Evolutionary conservation across 2,329 filamentous ascomycete genomes (phyloP).

Genomic region (Graphilbum fragrans): DNA sequence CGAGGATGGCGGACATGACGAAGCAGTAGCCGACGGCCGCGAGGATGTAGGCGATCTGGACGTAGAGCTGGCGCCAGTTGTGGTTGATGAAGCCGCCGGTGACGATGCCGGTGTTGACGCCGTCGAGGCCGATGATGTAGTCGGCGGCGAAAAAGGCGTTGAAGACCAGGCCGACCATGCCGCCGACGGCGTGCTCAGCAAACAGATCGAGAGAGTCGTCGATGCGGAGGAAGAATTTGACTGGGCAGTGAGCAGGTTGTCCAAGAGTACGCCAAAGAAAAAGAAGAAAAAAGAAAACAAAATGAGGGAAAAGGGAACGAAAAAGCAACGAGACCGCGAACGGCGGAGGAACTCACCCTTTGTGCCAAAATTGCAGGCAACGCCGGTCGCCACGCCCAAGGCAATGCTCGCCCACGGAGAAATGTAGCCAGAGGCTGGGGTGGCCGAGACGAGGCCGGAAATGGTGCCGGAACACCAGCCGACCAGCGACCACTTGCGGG

Average conservation of each 20-base stretch:
- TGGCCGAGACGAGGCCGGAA: conserved; percentile 58
- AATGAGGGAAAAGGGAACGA: neutral
- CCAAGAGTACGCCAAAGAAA: neutral
- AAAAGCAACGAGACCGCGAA: neutral
- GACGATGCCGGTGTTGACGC: conserved; percentile 54
- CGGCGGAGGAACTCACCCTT: conserved; percentile 26
- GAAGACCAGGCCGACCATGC: conserved; percentile 58
- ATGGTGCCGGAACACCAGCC: conserved; percentile 63
- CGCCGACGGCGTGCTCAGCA: conserved; percentile 58
- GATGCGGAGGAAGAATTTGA: conserved; percentile 51
- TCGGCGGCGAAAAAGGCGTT: conserved; percentile 60
- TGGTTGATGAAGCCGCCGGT: conserved; percentile 64
- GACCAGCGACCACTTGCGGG: conserved; percentile 81
- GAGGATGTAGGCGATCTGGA: conserved; percentile 66
- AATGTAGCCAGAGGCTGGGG: conserved; percentile 56
- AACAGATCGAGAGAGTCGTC: conserved; percentile 63
- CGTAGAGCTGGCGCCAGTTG: conserved; percentile 63
- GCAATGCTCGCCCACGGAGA: conserved; percentile 55
- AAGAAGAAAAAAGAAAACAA: neutral
- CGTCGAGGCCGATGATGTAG: conserved; percentile 63
- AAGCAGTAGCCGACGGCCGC: conserved; percentile 58
- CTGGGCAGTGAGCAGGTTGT: conserved; percentile 5
- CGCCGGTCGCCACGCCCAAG: conserved; percentile 53
- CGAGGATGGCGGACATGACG: conserved; percentile 59
- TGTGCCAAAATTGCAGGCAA: conserved; percentile 56